Evolutionary conservation across 306 rosid species (phyloP), one percentile per base, ranked within the genome.

Genomic region (Acacia melanoxylon): DNA sequence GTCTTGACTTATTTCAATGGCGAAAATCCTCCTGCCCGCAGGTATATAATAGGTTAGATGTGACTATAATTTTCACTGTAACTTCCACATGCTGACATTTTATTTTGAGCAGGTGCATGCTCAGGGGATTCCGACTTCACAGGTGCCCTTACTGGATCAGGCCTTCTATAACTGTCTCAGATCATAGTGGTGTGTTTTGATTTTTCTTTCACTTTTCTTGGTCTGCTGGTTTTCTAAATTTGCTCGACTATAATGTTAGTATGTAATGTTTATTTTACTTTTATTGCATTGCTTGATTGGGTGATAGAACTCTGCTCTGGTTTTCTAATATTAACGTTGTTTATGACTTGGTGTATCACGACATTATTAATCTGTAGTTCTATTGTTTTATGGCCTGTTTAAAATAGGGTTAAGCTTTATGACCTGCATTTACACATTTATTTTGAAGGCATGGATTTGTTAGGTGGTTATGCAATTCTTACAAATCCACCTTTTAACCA

Each of bases 71-170:
- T 58, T 78, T 68, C 22, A 77, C 14, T 72, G n/a, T 4, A 41
- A 54, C 54, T 66, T 86, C 65, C 58, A 46, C 77, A 59, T 54
- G 70, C 82, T 75, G 63, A 85, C 83, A 77, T 80, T 35, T 49
- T 48, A 49, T 83, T 68, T 72, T 87, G 41, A 85, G 46, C 86
- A 96, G 99, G 88, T 96, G 98, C 86, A 92, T 96, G 95, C 97
- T 96, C 83, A 89, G 99, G 88, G 98, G 99, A 66, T 92, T 96
- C 83, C 94, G 98, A 68, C 97, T 96, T 83, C 97, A 92, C 88
- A 90, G 98, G 80, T 96, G 99, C 86, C 99, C 98, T 44, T 96
- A 93, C 86, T 96, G 98, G 99, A 91, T 93, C 85, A 91, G 98
- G 89, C 99, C 98, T 63, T 89, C 97, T 68, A 88, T 96, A 76